Base-by-base conservation (phyloP, 2,329 filamentous ascomycete species). In the Stachybotrys echinatus region DNA sequence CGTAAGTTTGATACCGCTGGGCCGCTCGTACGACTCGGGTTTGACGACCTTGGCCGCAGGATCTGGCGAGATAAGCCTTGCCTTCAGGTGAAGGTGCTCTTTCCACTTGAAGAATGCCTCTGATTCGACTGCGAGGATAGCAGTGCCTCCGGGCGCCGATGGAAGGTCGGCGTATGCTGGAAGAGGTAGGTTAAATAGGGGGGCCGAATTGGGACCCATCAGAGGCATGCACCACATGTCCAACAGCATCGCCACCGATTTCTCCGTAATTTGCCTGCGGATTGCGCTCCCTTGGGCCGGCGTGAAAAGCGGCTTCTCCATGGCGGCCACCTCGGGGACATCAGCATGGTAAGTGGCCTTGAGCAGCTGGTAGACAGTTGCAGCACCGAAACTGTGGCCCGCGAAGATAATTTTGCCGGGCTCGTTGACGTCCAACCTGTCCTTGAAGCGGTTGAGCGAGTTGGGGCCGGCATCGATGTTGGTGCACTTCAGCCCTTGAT, bases 141-240 rank as follows among this genome's bases (percentile, higher is more conserved):
- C 83, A 12, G 70, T 68, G 62, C 85, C 77, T 8, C 79, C 79
- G 0, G 77, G 72, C 0, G 75, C 76, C 17, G 74, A 70, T 2
- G 73, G 61, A 2, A 70, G 68, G 46, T 75, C 68, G 20, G 74
- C 74, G 60, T 90, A 90, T 18, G 75, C 79, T 0, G 89, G 90
- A 22, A 95, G 71, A 0, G 89, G 87, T n/a, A 85, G 76, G n/a
- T 83, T 74, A 68, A 81, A 84, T 1, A 95, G 77, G 55, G 83
- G 79, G 10, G 74, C 69, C 2, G 85, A 86, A 38, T 76, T 70
- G 5, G 80, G 78, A 2, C 81, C 81, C 39, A 85, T 73, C 23
- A 92, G 72, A 1, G 89, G 87, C 55, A 92, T 77, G 53, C 84
- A 85, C 89, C 89, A 95, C 69, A 90, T 83, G 60, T 95, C 90